Conservation (phyloP, 805 yeast species). For the Komagataella mondaviorum region DNA sequence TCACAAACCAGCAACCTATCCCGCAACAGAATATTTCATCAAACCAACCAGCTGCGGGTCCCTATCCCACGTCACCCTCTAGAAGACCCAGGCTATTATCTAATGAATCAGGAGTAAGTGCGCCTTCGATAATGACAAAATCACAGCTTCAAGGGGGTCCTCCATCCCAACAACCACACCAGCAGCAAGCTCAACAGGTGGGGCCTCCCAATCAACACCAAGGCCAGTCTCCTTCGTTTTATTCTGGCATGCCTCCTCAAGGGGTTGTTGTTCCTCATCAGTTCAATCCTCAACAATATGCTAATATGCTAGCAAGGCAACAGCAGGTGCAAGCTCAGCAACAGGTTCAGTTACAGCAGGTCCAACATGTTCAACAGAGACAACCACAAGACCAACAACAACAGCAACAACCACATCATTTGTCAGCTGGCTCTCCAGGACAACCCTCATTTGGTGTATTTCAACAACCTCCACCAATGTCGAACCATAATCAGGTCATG, state of each 20-base stretch:
- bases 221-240: not conserved
- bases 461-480: not conserved
- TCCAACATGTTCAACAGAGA: constrained; percentile 4
- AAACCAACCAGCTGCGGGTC: constrained; percentile 9
- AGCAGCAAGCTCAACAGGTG: not conserved
- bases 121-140: not conserved
- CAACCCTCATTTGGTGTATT: not conserved
- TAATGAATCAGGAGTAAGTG: not conserved
- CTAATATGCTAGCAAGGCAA: constrained; percentile 12
- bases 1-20: constrained; percentile 4
- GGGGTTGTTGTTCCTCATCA: constrained; percentile 16
- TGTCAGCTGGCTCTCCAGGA: not conserved
- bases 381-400: constrained; percentile 1
- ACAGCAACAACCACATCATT: constrained; percentile 1
- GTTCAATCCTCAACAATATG: constrained; percentile 16
- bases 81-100: constrained; percentile 1
- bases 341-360: constrained; percentile 9
- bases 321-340: constrained; percentile 1
- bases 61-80: not conserved
- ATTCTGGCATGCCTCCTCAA: constrained; percentile 8
- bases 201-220: not conserved
- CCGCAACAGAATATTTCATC: constrained; percentile 9
- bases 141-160: not conserved
- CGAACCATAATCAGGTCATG: not conserved
- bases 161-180: not conserved